Evolutionary conservation across 495 filamentous ascomycete species (phyloP), one percentile per base, ranked within the genome.

Genomic region (Pyronema omphalodes): DNA sequence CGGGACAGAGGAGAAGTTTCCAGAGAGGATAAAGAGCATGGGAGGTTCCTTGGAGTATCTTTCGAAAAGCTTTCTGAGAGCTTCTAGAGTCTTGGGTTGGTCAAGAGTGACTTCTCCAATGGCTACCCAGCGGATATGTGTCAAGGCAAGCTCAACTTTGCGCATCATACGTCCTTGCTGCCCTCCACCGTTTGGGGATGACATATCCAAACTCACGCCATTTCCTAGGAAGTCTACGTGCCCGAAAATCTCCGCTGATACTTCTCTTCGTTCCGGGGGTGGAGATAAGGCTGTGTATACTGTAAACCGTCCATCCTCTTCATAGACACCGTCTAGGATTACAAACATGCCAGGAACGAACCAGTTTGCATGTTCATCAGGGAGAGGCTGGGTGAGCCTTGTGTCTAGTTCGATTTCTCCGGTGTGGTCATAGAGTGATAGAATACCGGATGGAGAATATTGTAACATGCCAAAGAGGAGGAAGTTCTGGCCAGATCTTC

Each of bases 281-380:
- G 91, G 91, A 7, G 88, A 86, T 7, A 86, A 87, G 41, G 95
- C 79, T 37, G 85, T 87, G 61, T 88, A 84, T 0, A 81, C 89
- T 50, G 94, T 77, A 61, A 99, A 94, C 43, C 77, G 81, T 1
- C 89, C 87, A 12, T 93, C 86, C 66, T 95, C 91, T 67, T 94
- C 88, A 63, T 96, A 98, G 17, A 87, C 76, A 1, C 91, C 91
- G 62, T 96, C 93, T 6, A 95, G 78, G 29, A 96, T 73, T 3
- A 95, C 83, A 54, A 98, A 86, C 86, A 94, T 94, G 1, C 91
- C 91, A 0, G 91, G 88, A 0, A 79, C 76, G 62, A 94, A 93
- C 83, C 86, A 96, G 6, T 83, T 82, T 14, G 83, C 87, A 29
- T 54, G 5, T 58, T 93, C 80, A 56, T 85, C 78, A 0, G 88